These are phyloP conservation scores for Cyamopsis tetragonoloba DNA, from an alignment of 306 rosid species.

Conservation along the genomic window DNA sequence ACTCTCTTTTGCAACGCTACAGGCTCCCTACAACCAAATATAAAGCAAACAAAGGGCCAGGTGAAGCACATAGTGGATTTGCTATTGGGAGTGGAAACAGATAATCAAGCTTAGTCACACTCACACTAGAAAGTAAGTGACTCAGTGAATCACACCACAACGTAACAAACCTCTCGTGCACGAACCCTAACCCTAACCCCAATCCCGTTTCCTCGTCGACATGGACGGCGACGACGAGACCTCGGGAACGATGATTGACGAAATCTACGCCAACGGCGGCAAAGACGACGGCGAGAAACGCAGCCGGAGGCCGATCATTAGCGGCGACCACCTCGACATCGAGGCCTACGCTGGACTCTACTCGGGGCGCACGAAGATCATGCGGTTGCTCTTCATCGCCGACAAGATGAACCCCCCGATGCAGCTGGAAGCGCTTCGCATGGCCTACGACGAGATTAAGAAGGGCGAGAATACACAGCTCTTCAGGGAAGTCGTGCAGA, in stretches of 20 bases:
- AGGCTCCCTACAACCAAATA: too few relatives aligned
- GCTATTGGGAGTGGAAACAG: too few relatives aligned
- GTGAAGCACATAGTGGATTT: too few relatives aligned
- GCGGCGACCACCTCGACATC: slow-evolving; percentile 93
- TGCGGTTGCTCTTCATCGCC: slow-evolving; percentile 78
- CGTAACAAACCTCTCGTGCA: not conserved
- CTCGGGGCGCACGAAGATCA: slow-evolving; percentile 80
- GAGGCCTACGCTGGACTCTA: slow-evolving; percentile 90
- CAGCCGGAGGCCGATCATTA: slow-evolving; percentile 56
- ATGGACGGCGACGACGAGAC: slow-evolving; percentile 87
- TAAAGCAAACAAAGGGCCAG: too few relatives aligned
- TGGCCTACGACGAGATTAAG: slow-evolving; percentile 97
- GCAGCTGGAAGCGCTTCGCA: slow-evolving; percentile 88
- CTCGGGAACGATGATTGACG: slow-evolving; percentile 70
- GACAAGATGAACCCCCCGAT: slow-evolving; percentile 43
- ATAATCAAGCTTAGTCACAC: not conserved
- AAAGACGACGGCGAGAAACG: slow-evolving; percentile 50
- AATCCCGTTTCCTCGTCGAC: not conserved
- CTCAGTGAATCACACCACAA: slow-evolving; percentile 12
- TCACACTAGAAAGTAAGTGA: not conserved
- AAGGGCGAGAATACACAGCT: slow-evolving; percentile 91
- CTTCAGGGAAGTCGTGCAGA: slow-evolving; percentile 73
- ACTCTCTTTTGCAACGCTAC: too few relatives aligned
- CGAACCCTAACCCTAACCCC: slow-evolving; percentile 34
- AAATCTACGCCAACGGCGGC: slow-evolving; percentile 73